Percentiles rank a stretch among this genome's conserved stretches.
Evolutionary conservation across 2,329 filamentous ascomycete species (phyloP).

Genomic region (Pestalotiopsis sp.): DNA sequence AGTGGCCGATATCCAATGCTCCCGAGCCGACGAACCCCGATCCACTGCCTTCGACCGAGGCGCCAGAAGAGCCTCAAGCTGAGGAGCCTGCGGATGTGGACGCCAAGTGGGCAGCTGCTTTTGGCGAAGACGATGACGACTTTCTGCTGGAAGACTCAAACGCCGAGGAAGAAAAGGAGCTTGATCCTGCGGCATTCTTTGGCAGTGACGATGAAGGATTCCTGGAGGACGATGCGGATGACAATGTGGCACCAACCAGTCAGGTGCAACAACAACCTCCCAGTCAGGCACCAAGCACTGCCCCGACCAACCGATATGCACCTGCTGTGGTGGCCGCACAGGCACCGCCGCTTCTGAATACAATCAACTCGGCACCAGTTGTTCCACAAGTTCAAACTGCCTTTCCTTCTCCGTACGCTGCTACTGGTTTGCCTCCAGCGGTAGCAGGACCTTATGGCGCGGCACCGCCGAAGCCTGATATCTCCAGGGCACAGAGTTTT

Average conservation of each 20-base stretch:
- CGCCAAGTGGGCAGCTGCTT: conserved; percentile 81
- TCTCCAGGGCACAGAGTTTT: conserved; percentile 76
- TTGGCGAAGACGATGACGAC: conserved; percentile 72
- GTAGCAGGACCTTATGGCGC: conserved; percentile 34
- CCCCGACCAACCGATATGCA: conserved; percentile 37
- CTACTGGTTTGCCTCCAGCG: conserved; percentile 23
- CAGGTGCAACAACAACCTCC: conserved; percentile 25
- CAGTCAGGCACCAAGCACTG: conserved; percentile 25
- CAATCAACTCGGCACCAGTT: conserved; percentile 51
- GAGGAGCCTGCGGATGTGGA: conserved; percentile 65
- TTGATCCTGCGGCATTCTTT: conserved; percentile 69
- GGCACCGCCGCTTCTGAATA: conserved; percentile 33
- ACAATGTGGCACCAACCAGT: conserved; percentile 21
- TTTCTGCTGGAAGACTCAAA: conserved; percentile 63
- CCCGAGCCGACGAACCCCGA: conserved; percentile 11
- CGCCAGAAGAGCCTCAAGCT: conserved; percentile 23
- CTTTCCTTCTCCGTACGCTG: conserved; percentile 31
- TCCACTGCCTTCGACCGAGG: conserved; percentile 19
- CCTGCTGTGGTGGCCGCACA: conserved; percentile 28
- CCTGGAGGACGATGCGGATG: conserved; percentile 59
- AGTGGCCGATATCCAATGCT: conserved; percentile 10
- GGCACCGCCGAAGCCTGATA: conserved; percentile 43
- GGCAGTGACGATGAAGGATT: conserved; percentile 87
- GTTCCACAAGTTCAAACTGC: conserved; percentile 24
- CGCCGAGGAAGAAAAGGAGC: conserved; percentile 44